phyloP scores from a whole-genome alignment of 495 filamentous ascomycete genomes.

The Xylaria intraflava region DNA sequence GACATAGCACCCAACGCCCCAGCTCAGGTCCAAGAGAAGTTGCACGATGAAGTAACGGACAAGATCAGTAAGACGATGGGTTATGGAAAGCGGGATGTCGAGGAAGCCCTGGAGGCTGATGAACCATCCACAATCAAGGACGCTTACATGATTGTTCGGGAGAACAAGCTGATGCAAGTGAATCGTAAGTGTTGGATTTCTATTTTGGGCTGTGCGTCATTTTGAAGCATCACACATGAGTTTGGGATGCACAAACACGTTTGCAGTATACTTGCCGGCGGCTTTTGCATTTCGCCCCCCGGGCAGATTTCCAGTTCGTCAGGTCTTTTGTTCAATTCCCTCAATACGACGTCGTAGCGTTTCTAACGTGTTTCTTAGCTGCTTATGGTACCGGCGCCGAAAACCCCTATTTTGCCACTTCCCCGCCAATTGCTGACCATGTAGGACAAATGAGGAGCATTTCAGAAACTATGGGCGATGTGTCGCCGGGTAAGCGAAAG shows the following conservation, averaged over 20 bases:
- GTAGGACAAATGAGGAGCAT: slow-evolving; percentile 26
- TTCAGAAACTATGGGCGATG: slow-evolving; percentile 14
- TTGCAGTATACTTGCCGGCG: background rate
- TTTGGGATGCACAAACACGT: slow-evolving; percentile 1
- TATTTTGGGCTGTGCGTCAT: background rate
- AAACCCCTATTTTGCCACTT: slow-evolving; percentile 35
- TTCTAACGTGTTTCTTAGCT: slow-evolving; percentile 14
- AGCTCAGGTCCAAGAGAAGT: slow-evolving; percentile 70
- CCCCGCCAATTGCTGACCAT: slow-evolving; percentile 26
- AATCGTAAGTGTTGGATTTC: slow-evolving; percentile 59
- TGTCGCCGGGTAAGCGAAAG: slow-evolving; percentile 6
- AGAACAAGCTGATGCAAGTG: slow-evolving; percentile 95
- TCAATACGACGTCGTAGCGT: background rate
- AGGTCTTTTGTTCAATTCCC: background rate
- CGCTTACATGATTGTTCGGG: slow-evolving; percentile 93
- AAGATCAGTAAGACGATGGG: slow-evolving; percentile 98
- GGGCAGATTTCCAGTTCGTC: background rate
- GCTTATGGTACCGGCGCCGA: slow-evolving; percentile 29
- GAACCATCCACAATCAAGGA: slow-evolving; percentile 98
- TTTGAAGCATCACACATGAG: background rate
- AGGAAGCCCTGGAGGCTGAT: slow-evolving; percentile 82
- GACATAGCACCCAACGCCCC: slow-evolving; percentile 73
- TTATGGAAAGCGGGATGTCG: slow-evolving; percentile 88
- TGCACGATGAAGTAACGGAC: slow-evolving; percentile 83
- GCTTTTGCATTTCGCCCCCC: background rate